These are phyloP conservation scores for Passiflora organensis DNA, from an alignment of 345 rosid genomes.

Conservation along the genomic window DNA sequence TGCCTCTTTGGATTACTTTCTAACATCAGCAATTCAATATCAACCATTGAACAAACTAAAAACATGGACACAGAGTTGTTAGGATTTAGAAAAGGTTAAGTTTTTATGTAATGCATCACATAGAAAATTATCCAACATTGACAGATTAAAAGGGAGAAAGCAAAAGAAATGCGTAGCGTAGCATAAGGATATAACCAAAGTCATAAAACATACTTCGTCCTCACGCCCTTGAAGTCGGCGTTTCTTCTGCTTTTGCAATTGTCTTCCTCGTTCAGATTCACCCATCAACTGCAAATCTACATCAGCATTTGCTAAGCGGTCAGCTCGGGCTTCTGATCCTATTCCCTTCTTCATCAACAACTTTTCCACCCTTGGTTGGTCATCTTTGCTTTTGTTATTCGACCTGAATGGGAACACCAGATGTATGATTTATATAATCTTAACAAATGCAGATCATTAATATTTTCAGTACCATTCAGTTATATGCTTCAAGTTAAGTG, in stretches of 20 bases:
- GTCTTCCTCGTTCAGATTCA: conserved; percentile 76
- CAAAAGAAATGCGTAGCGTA: conserved; percentile 4
- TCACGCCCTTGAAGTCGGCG: conserved; percentile 89
- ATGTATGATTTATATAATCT: conserved; percentile 6
- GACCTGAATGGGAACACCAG: conserved; percentile 32
- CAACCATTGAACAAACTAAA: too few relatives aligned
- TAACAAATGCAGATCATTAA: too few relatives aligned
- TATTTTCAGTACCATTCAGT: neutral
- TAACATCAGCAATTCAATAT: too few relatives aligned
- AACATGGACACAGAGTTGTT: too few relatives aligned
- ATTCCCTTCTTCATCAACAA: conserved; percentile 77
- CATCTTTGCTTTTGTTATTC: conserved; percentile 44
- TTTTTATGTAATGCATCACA: too few relatives aligned
- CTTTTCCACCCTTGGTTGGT: conserved; percentile 70
- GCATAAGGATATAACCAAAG: conserved; percentile 1
- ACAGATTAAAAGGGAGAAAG: neutral
- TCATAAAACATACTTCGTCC: conserved; percentile 60
- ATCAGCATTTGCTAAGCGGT: conserved; percentile 69
- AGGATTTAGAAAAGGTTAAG: too few relatives aligned
- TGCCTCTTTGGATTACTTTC: too few relatives aligned
- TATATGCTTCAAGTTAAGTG: conserved; percentile 1
- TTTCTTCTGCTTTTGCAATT: conserved; percentile 77
- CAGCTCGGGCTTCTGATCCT: conserved; percentile 90
- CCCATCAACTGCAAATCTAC: conserved; percentile 65
- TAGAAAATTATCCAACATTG: too few relatives aligned